These are phyloP conservation scores for Excoecaria cochinchinensis DNA, from an alignment of 345 rosid species.

Conservation along the genomic window DNA sequence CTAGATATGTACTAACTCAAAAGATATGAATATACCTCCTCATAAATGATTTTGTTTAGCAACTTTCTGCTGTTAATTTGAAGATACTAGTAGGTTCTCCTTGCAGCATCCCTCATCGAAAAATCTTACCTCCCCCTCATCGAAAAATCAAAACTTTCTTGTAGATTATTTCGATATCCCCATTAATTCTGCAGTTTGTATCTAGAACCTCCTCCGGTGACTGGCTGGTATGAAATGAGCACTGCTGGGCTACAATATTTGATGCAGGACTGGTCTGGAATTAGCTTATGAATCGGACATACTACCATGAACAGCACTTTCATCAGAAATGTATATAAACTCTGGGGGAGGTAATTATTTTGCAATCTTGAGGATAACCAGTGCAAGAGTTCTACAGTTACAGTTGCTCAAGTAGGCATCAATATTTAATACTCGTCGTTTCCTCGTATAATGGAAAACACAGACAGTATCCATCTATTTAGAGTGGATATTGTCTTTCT, in stretches of 20 bases:
- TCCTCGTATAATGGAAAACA: not conserved
- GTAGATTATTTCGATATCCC: too few relatives aligned
- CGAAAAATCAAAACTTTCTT: too few relatives aligned
- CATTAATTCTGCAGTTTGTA: too few relatives aligned
- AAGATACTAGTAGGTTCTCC: not conserved
- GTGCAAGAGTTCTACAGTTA: not conserved
- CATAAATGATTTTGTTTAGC: not conserved
- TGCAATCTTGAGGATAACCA: not conserved
- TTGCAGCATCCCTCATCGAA: not conserved
- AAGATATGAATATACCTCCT: not conserved
- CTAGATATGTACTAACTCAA: slow-evolving; percentile 42
- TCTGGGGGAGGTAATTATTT: not conserved
- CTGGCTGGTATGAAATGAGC: not conserved
- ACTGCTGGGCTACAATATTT: not conserved
- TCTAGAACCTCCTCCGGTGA: not conserved
- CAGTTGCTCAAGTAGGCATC: not conserved
- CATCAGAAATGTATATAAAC: not conserved
- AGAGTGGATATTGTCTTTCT: not conserved
- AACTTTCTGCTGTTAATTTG: not conserved
- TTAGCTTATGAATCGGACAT: too few relatives aligned
- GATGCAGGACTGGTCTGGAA: not conserved
- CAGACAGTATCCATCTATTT: not conserved
- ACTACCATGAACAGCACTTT: not conserved
- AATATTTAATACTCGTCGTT: not conserved
- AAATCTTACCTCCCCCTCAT: too few relatives aligned